phyloP scores from a whole-genome alignment of 768 basidiomycete genomes.

The Termitomyces sp. region DNA sequence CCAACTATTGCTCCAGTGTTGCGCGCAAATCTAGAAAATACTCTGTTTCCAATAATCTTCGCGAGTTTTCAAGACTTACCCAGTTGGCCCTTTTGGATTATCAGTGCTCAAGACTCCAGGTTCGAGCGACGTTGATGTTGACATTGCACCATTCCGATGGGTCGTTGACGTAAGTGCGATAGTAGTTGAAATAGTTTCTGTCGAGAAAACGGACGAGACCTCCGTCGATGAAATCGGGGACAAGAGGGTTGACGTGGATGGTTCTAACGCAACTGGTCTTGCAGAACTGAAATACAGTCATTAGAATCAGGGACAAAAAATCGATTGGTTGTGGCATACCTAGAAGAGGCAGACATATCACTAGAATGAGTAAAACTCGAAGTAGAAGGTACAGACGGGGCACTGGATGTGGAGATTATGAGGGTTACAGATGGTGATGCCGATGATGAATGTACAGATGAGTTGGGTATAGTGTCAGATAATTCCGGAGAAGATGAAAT shows the following conservation, averaged over 20 bases:
- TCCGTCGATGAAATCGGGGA: background rate
- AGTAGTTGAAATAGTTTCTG: background rate
- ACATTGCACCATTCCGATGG: constrained; percentile 9
- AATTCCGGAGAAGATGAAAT: background rate
- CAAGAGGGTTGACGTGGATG: background rate
- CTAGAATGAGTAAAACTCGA: background rate
- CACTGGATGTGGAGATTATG: background rate
- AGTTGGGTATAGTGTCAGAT: constrained; percentile 9
- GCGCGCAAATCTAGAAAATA: constrained; percentile 29
- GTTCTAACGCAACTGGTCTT: background rate
- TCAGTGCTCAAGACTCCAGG: constrained; percentile 34
- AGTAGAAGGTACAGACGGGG: background rate
- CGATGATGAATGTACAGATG: constrained; percentile 8
- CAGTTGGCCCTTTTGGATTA: constrained; percentile 19
- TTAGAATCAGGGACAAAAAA: background rate
- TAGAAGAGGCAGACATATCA: background rate
- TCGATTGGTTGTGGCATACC: background rate
- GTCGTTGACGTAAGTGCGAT: constrained; percentile 15
- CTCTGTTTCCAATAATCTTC: background rate
- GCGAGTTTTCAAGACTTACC: constrained; percentile 17
- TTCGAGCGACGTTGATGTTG: constrained; percentile 22
- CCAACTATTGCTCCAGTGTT: constrained; percentile 40
- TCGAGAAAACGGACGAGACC: background rate
- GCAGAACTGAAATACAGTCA: background rate
- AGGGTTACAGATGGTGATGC: constrained; percentile 1